These are phyloP conservation scores for Phialemoniopsis sp. DNA, from an alignment of 2,329 filamentous ascomycete species.

Conservation along the genomic window DNA sequence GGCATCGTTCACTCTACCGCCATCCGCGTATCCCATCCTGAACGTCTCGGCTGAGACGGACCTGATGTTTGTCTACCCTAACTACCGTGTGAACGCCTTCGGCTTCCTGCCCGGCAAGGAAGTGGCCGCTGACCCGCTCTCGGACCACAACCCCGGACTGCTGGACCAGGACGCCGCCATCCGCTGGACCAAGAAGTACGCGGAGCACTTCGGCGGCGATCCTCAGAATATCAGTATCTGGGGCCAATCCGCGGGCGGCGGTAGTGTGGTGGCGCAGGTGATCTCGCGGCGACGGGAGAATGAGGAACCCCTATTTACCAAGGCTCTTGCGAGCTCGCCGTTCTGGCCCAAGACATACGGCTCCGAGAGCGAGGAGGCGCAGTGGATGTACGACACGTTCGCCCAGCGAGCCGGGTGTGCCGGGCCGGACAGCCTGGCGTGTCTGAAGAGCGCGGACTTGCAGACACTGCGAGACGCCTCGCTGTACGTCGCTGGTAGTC, in stretches of 20 bases:
- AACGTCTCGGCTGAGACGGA: slow-evolving; percentile 47
- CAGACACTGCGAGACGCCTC: slow-evolving; percentile 49
- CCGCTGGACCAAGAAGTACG: slow-evolving; percentile 42
- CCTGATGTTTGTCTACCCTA: slow-evolving; percentile 38
- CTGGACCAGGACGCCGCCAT: slow-evolving; percentile 46
- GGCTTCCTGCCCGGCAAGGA: slow-evolving; percentile 48
- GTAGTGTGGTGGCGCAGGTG: slow-evolving; percentile 46
- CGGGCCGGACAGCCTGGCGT: slow-evolving; percentile 40
- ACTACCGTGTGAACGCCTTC: slow-evolving; percentile 54
- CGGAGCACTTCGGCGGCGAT: slow-evolving; percentile 42
- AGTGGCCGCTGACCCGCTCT: slow-evolving; percentile 33
- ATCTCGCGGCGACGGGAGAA: slow-evolving; percentile 29
- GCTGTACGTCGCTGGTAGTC: slow-evolving; percentile 38
- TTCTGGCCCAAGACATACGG: slow-evolving; percentile 57
- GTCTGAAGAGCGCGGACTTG: slow-evolving; percentile 49
- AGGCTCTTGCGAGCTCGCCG: slow-evolving; percentile 36
- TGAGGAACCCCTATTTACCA: slow-evolving; percentile 12
- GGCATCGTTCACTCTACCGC: slow-evolving; percentile 50
- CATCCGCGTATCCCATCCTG: slow-evolving; percentile 52
- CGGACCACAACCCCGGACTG: slow-evolving; percentile 47
- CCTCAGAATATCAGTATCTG: slow-evolving; percentile 42
- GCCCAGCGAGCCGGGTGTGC: slow-evolving; percentile 42
- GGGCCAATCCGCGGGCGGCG: slow-evolving; percentile 53
- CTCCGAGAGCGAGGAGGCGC: slow-evolving; percentile 44
- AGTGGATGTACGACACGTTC: slow-evolving; percentile 43